A percentile compares a stretch with the other conserved stretches of the same genome.
These are phyloP conservation scores for Zopfia rhizophila DNA, from an alignment of 2,329 filamentous ascomycete genomes.

Conservation along the genomic window DNA sequence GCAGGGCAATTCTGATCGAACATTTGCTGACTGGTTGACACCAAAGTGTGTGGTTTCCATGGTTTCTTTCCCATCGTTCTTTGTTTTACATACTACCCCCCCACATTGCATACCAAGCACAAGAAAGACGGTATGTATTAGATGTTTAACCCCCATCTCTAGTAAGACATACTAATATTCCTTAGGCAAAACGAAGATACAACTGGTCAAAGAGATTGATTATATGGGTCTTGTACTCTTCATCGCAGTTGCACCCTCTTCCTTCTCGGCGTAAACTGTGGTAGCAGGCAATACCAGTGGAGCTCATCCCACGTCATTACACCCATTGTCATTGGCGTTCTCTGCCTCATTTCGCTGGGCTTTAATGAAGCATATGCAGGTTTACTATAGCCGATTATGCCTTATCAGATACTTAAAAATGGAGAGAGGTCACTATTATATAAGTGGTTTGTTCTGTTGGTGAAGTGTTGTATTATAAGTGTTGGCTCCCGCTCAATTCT, in stretches of 20 bases:
- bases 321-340: slow-evolving; percentile 3
- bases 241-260: slow-evolving; percentile 38
- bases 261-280: slow-evolving; percentile 20
- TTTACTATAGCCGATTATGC: slow-evolving; percentile 16
- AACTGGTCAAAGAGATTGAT: slow-evolving; percentile 57
- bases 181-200: slow-evolving; percentile 32
- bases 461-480: slow-evolving; percentile 18
- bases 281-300: slow-evolving; percentile 11
- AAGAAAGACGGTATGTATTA: slow-evolving; percentile 30
- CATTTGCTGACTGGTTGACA: too few relatives aligned
- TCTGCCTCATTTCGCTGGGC: too few relatives aligned
- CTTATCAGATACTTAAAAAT: slow-evolving; percentile 18
- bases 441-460: slow-evolving; percentile 19
- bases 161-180: too few relatives aligned
- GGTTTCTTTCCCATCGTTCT: slow-evolving; percentile 36
- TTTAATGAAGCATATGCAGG: slow-evolving; percentile 18
- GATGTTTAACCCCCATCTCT: too few relatives aligned
- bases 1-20: too few relatives aligned
- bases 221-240: slow-evolving; percentile 62
- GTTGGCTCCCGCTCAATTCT: background rate
- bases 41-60: slow-evolving; percentile 20
- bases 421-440: slow-evolving; percentile 21
- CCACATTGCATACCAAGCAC: slow-evolving; percentile 41
- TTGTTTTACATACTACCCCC: slow-evolving; percentile 40
- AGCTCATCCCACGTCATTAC: slow-evolving; percentile 6